phyloP scores from a whole-genome alignment of 768 basidiomycete species.

The Phlebiopsis gigantea region DNA sequence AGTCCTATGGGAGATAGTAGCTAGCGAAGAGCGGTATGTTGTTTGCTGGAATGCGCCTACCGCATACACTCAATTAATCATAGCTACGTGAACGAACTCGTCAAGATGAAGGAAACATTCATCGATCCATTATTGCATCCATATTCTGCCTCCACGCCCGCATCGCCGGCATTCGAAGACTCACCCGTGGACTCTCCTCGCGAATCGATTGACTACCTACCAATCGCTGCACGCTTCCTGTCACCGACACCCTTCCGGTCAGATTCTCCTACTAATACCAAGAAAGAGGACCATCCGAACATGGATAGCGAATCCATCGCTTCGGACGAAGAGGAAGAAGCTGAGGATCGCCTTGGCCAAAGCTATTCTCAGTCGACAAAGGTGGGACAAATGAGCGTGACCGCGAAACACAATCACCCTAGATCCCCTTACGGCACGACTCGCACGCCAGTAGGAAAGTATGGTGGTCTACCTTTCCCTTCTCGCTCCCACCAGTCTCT shows the following conservation, averaged over 20 bases:
- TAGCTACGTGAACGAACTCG: constrained; percentile 89
- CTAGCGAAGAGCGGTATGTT: constrained; percentile 86
- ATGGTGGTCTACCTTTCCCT: constrained; percentile 63
- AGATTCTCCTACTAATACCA: constrained; percentile 38
- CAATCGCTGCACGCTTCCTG: constrained; percentile 92
- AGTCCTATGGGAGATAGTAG: constrained; percentile 94
- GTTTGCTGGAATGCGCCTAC: not conserved
- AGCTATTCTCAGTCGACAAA: constrained; percentile 31
- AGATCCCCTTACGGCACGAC: constrained; percentile 69
- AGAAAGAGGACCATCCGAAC: constrained; percentile 45
- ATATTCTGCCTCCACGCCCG: constrained; percentile 52
- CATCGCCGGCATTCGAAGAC: constrained; percentile 67
- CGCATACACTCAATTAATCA: constrained; percentile 14
- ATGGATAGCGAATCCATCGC: constrained; percentile 73
- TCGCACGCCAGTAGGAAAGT: constrained; percentile 34
- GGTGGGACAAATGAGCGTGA: constrained; percentile 14
- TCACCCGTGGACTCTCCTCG: constrained; percentile 54
- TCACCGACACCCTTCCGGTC: constrained; percentile 49
- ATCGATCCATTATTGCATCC: constrained; percentile 88
- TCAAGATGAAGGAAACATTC: constrained; percentile 91
- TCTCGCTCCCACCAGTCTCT: constrained; percentile 77
- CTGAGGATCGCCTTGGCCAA: constrained; percentile 46
- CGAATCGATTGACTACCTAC: constrained; percentile 71
- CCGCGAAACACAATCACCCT: constrained; percentile 61
- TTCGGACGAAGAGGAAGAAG: constrained; percentile 65